phyloP scores from a whole-genome alignment of 192 early-diverging fungal species.

The Backusella psychrophila region DNA sequence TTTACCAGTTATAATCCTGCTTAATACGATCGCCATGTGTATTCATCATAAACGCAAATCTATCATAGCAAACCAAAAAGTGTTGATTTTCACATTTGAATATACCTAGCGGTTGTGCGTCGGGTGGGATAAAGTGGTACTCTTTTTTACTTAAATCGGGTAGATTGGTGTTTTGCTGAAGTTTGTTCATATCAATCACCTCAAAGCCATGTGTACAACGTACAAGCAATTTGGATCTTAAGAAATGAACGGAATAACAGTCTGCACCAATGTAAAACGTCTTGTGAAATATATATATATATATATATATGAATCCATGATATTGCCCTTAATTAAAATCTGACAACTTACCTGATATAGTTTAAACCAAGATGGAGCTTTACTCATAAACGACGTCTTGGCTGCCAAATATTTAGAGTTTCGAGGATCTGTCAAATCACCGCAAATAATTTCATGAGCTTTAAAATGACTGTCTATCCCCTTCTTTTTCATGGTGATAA shows the following conservation, averaged over 20 bases:
- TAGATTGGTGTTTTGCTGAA: slow-evolving; percentile 72
- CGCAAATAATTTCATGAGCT: slow-evolving; percentile 25
- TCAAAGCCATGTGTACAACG: slow-evolving; percentile 93
- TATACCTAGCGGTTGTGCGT: slow-evolving; percentile 74
- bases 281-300: slow-evolving; percentile 41
- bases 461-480: slow-evolving; percentile 36
- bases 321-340: no score
- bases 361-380: slow-evolving; percentile 27
- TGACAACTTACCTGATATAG: slow-evolving; percentile 22
- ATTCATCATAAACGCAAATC: slow-evolving; percentile 80
- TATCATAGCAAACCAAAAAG: slow-evolving; percentile 90
- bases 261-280: slow-evolving; percentile 93
- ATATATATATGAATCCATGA: no score
- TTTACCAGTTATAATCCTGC: not conserved
- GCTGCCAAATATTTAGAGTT: slow-evolving; percentile 13
- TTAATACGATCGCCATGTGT: slow-evolving; percentile 48
- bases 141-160: slow-evolving; percentile 74
- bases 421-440: slow-evolving; percentile 26
- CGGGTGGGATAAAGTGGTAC: slow-evolving; percentile 75
- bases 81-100: slow-evolving; percentile 66
- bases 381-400: slow-evolving; percentile 18
- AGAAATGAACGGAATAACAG: slow-evolving; percentile 77
- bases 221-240: slow-evolving; percentile 80
- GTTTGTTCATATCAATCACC: slow-evolving; percentile 81
- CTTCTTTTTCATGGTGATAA: slow-evolving; percentile 40